Conservation (phyloP, 768 basidiomycete species). For the Lactarius sp. region DNA sequence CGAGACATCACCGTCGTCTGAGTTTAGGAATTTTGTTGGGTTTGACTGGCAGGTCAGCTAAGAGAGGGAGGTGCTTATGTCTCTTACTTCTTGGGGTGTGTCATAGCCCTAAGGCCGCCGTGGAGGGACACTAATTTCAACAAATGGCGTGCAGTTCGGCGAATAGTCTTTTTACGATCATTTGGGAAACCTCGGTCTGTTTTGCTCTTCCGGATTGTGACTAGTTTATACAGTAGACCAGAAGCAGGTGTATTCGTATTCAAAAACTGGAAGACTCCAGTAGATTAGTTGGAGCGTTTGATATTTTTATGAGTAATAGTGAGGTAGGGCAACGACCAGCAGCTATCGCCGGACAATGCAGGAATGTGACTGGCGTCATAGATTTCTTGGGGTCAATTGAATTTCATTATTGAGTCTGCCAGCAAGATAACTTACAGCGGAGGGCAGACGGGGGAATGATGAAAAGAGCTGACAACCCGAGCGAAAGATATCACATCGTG, state of each 20-base stretch:
- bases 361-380: too few relatives aligned
- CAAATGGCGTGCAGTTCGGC: neutral
- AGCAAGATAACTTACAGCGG: too few relatives aligned
- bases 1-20: neutral
- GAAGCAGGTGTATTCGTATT: neutral
- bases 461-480: too few relatives aligned
- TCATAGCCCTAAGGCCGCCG: neutral
- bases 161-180: neutral
- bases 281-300: neutral
- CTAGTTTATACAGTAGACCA: neutral
- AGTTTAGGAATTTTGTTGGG: neutral
- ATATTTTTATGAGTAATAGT: neutral
- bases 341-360: too few relatives aligned
- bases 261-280: neutral
- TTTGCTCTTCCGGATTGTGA: neutral
- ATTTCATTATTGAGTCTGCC: too few relatives aligned
- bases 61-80: too few relatives aligned
- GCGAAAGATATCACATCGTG: too few relatives aligned
- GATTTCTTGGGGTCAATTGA: too few relatives aligned
- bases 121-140: neutral
- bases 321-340: neutral
- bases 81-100: neutral
- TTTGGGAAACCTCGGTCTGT: neutral
- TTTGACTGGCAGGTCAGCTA: neutral
- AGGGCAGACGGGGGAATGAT: too few relatives aligned